Evolutionary conservation across 2,329 filamentous ascomycete species (phyloP).

Genomic region (Lasiodiplodia citricola): DNA sequence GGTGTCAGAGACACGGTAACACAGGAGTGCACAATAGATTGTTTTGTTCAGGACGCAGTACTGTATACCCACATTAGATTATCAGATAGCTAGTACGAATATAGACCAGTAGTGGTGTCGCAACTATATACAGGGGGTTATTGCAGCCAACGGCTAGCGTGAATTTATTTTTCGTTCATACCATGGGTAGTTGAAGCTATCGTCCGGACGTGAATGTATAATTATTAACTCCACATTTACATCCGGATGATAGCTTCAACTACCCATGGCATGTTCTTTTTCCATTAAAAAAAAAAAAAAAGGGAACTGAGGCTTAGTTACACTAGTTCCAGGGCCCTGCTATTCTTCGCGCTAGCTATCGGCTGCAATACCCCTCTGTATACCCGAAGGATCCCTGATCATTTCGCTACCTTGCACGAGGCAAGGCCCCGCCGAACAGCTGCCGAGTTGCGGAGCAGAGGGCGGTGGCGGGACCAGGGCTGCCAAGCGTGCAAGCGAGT

Average conservation of each 20-base stretch:
- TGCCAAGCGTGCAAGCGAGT: slow-evolving; percentile 10
- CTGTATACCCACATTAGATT: slow-evolving; percentile 6
- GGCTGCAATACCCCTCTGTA: no score
- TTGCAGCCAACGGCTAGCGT: no score
- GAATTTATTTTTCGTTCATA: no score
- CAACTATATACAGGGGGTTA: background rate
- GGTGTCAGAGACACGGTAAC: background rate
- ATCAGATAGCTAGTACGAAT: background rate
- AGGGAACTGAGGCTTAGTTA: no score
- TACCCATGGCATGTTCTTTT: no score
- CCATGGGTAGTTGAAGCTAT: no score
- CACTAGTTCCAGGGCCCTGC: no score
- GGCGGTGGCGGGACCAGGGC: background rate
- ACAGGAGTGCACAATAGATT: background rate
- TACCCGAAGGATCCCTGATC: slow-evolving; percentile 2
- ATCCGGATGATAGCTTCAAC: no score
- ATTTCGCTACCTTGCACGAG: slow-evolving; percentile 14
- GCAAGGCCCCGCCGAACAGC: slow-evolving; percentile 8
- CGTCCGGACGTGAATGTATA: no score
- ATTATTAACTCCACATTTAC: no score
- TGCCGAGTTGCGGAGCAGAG: slow-evolving; percentile 13
- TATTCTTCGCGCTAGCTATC: no score
- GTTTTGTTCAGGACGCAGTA: background rate
- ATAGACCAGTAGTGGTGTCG: slow-evolving; percentile 4
- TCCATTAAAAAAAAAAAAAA: no score